These are phyloP conservation scores for Trichoderma endophyticum DNA, from an alignment of 2,329 filamentous ascomycete genomes.

Conservation along the genomic window DNA sequence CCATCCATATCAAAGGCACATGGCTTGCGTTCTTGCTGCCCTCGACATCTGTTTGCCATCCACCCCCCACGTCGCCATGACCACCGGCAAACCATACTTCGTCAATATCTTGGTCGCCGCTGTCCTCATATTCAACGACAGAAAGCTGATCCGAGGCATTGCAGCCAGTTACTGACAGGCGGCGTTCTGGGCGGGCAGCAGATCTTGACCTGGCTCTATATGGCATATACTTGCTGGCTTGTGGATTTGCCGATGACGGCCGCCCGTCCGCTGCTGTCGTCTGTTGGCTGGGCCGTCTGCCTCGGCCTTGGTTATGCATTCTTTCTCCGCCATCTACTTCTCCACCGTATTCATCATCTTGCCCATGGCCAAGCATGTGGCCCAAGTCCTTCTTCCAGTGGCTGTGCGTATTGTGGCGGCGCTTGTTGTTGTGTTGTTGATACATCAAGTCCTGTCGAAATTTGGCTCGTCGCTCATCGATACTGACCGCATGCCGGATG, in stretches of 20 bases:
- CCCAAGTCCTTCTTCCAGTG: slow-evolving; percentile 13
- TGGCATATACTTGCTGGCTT: slow-evolving; percentile 31
- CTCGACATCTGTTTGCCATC: slow-evolving; percentile 59
- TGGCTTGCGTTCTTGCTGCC: slow-evolving; percentile 64
- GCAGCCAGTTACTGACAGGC: neutral
- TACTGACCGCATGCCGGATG: slow-evolving; percentile 67
- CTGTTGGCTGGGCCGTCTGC: slow-evolving; percentile 18
- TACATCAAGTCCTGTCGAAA: slow-evolving; percentile 69
- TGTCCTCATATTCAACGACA: slow-evolving; percentile 18
- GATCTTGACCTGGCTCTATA: slow-evolving; percentile 43
- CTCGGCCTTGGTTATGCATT: neutral
- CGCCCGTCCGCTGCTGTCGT: slow-evolving; percentile 18
- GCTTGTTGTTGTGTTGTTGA: slow-evolving; percentile 35
- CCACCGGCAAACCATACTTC: slow-evolving; percentile 80
- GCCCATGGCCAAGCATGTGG: neutral
- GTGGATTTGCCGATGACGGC: slow-evolving; percentile 7
- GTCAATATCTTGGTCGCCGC: slow-evolving; percentile 66
- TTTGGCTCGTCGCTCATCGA: slow-evolving; percentile 68
- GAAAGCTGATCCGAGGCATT: slow-evolving; percentile 6
- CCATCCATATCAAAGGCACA: slow-evolving; percentile 68
- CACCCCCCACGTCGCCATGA: slow-evolving; percentile 76
- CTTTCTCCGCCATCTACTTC: neutral
- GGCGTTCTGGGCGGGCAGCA: slow-evolving; percentile 28
- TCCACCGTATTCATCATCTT: neutral
- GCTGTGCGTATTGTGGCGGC: slow-evolving; percentile 24